phyloP scores from a whole-genome alignment of 768 basidiomycete species.

The Multifurca ochricompacta region DNA sequence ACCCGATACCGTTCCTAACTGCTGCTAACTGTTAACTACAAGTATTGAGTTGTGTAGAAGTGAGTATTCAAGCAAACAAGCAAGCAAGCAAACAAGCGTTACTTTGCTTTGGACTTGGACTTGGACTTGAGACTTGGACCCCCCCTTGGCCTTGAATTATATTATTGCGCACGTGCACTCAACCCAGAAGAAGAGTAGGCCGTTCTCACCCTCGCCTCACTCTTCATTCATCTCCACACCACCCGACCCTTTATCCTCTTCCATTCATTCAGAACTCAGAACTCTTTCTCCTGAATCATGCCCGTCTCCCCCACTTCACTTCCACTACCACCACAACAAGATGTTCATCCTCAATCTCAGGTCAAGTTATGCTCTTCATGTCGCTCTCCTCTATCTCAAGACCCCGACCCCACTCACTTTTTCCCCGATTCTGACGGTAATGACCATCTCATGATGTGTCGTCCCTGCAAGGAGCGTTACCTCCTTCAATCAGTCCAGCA shows the following conservation, averaged over 20 bases:
- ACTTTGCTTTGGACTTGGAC: too few relatives aligned
- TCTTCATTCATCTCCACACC: neutral
- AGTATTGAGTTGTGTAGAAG: too few relatives aligned
- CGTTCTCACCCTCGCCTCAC: slow-evolving; percentile 1
- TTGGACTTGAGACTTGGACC: too few relatives aligned
- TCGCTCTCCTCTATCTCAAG: slow-evolving; percentile 16
- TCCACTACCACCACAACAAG: slow-evolving; percentile 15
- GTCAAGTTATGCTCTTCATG: slow-evolving; percentile 20
- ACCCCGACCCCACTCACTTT: slow-evolving; percentile 13
- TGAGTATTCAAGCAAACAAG: too few relatives aligned
- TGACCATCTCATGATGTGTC: slow-evolving; percentile 17
- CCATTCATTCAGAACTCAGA: neutral
- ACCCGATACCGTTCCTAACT: too few relatives aligned
- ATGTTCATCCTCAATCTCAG: slow-evolving; percentile 9
- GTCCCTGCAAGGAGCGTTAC: slow-evolving; percentile 14
- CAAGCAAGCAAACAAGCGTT: too few relatives aligned
- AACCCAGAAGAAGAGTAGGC: too few relatives aligned
- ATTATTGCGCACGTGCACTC: slow-evolving; percentile 19
- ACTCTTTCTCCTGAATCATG: neutral
- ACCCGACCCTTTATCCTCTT: neutral
- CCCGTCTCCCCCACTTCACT: slow-evolving; percentile 7
- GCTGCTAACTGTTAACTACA: too few relatives aligned
- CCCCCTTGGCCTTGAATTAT: too few relatives aligned
- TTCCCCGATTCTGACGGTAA: slow-evolving; percentile 14
- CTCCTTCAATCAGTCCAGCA: slow-evolving; percentile 9